Evolutionary conservation across 169 alveolate species (phyloP).

Genomic region (Theileria orientalis): DNA sequence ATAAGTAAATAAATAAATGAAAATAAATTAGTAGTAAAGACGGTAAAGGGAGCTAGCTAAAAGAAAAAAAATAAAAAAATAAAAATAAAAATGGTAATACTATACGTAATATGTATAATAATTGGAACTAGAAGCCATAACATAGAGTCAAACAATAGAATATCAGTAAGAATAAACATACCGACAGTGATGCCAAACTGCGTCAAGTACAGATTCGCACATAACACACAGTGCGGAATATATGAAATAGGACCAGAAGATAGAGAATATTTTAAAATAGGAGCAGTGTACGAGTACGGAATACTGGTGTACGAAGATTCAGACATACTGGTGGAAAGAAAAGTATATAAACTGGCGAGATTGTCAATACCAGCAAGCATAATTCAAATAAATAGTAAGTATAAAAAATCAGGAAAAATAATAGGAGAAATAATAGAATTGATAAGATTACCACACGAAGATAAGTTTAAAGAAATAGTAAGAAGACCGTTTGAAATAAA

Average conservation of each 20-base stretch:
- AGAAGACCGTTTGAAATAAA: not conserved
- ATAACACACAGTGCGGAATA: too few relatives aligned
- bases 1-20: too few relatives aligned
- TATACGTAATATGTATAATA: too few relatives aligned
- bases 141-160: not conserved
- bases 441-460: not conserved
- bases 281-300: not conserved
- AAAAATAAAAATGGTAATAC: too few relatives aligned
- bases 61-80: too few relatives aligned
- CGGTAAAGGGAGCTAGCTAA: too few relatives aligned
- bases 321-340: not conserved
- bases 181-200: not conserved
- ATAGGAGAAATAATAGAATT: not conserved
- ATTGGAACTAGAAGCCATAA: too few relatives aligned
- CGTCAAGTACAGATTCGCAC: too few relatives aligned
- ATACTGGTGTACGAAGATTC: slow-evolving; percentile 2
- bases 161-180: not conserved
- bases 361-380: not conserved
- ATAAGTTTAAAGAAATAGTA: not conserved
- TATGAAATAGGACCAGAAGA: not conserved
- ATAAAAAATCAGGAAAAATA: not conserved
- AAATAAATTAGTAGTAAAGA: too few relatives aligned
- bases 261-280: not conserved
- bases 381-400: not conserved
- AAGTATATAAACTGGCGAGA: not conserved